Evolutionary conservation across 2,329 filamentous ascomycete genomes (phyloP).

Genomic region (Cladophialophora psammophila): DNA sequence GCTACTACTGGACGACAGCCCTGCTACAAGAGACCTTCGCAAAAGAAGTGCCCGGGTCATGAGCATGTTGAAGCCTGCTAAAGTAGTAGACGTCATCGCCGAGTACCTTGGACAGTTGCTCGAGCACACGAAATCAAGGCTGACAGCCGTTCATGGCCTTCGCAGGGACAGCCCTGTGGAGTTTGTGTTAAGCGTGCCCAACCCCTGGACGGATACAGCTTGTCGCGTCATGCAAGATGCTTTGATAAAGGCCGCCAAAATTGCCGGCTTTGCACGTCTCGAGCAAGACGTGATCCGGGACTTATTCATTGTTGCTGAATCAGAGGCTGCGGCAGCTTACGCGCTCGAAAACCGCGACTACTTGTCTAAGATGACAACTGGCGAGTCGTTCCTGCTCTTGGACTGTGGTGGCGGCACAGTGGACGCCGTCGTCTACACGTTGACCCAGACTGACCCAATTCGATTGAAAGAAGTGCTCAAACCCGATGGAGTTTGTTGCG

Average conservation of each 20-base stretch:
- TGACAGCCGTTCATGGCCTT: slow-evolving; percentile 10
- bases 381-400: slow-evolving; percentile 75
- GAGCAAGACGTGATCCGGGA: slow-evolving; percentile 94
- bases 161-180: background rate
- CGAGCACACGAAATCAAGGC: slow-evolving; percentile 4
- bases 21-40: background rate
- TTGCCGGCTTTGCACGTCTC: slow-evolving; percentile 90
- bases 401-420: slow-evolving; percentile 98
- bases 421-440: slow-evolving; percentile 58
- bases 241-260: slow-evolving; percentile 58
- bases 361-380: slow-evolving; percentile 59
- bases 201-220: slow-evolving; percentile 75
- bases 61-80: slow-evolving; percentile 6
- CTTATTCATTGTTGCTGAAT: slow-evolving; percentile 35
- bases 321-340: slow-evolving; percentile 32
- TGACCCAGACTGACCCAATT: slow-evolving; percentile 23
- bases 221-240: slow-evolving; percentile 22
- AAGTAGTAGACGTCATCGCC: slow-evolving; percentile 76
- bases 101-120: slow-evolving; percentile 96
- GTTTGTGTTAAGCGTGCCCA: slow-evolving; percentile 67
- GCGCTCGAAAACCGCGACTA: slow-evolving; percentile 71
- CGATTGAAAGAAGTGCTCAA: slow-evolving; percentile 27
- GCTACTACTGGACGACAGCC: slow-evolving; percentile 14
- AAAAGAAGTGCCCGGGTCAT: background rate
- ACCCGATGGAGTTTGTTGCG: slow-evolving; percentile 42